Percentiles rank a stretch among this genome's conserved stretches.
phyloP scores from a whole-genome alignment of 257 asterid species.

The Solanum bulbocastanum region DNA sequence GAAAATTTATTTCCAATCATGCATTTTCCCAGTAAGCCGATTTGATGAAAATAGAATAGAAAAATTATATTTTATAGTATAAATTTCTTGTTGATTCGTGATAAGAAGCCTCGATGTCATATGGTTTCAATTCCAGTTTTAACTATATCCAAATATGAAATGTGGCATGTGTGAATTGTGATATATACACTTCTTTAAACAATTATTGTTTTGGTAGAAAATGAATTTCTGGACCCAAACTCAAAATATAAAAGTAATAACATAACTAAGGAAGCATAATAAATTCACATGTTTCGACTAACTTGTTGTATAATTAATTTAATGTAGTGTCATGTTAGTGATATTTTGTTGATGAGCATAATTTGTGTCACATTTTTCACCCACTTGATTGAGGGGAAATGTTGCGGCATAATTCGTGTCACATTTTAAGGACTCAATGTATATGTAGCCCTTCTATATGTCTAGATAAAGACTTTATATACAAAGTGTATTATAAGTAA shows the following conservation, averaged over 20 bases:
- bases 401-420: not conserved
- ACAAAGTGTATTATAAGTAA: not conserved
- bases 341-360: not conserved
- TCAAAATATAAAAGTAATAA: not conserved
- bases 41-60: not conserved
- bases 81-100: not conserved
- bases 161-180: not conserved
- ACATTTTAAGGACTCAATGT: not conserved
- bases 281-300: not conserved
- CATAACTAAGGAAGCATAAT: not conserved
- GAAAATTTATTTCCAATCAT: not conserved
- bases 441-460: too few relatives aligned
- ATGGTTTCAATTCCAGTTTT: not conserved
- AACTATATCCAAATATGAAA: not conserved
- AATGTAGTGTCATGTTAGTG: not conserved
- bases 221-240: not conserved
- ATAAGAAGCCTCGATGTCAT: not conserved
- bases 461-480: too few relatives aligned
- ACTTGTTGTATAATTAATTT: not conserved
- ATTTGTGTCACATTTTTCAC: not conserved
- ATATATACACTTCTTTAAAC: not conserved
- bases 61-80: not conserved
- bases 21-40: rapidly evolving
- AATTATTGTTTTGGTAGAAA: not conserved
- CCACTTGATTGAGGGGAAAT: not conserved